These are phyloP conservation scores for Rhizopogon vinicolor DNA, from an alignment of 768 basidiomycete species.

Conservation along the genomic window DNA sequence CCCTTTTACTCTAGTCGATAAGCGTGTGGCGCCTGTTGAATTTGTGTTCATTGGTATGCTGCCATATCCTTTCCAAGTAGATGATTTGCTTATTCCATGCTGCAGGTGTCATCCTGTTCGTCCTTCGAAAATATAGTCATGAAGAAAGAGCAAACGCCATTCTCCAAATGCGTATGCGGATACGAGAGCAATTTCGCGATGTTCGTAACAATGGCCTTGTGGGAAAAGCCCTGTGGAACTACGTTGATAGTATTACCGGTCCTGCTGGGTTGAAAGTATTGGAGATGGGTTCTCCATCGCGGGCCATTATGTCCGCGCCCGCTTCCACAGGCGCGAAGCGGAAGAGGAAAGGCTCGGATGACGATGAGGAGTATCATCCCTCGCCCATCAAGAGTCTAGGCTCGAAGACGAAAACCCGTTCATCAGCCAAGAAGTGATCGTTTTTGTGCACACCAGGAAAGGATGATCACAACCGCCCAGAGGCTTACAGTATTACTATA, in stretches of 20 bases:
- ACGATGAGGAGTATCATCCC: conserved; percentile 46
- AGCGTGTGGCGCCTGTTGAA: conserved; percentile 67
- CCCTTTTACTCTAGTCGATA: conserved; percentile 49
- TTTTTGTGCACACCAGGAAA: neutral
- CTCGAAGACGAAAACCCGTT: conserved; percentile 36
- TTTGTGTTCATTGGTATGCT: conserved; percentile 76
- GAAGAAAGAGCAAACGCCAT: conserved; percentile 53
- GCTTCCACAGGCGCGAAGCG: conserved; percentile 8
- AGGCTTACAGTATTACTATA: neutral
- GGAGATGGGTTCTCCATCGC: conserved; percentile 6
- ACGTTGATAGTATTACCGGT: conserved; percentile 40
- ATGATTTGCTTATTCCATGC: neutral
- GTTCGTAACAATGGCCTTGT: conserved; percentile 59
- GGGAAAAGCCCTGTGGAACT: conserved; percentile 52
- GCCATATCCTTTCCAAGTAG: neutral
- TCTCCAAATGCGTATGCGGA: conserved; percentile 47
- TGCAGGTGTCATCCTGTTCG: conserved; percentile 62
- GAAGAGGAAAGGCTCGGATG: conserved; percentile 26
- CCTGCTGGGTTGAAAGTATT: conserved; percentile 27
- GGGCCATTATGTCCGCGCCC: conserved; percentile 7
- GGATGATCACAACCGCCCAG: neutral
- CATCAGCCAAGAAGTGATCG: conserved; percentile 26
- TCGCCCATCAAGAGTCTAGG: conserved; percentile 36
- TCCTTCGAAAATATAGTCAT: conserved; percentile 38
- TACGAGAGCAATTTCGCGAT: conserved; percentile 56